phyloP scores from a whole-genome alignment of 139 green algal genomes.

The Chlamydomonas sp. region DNA sequence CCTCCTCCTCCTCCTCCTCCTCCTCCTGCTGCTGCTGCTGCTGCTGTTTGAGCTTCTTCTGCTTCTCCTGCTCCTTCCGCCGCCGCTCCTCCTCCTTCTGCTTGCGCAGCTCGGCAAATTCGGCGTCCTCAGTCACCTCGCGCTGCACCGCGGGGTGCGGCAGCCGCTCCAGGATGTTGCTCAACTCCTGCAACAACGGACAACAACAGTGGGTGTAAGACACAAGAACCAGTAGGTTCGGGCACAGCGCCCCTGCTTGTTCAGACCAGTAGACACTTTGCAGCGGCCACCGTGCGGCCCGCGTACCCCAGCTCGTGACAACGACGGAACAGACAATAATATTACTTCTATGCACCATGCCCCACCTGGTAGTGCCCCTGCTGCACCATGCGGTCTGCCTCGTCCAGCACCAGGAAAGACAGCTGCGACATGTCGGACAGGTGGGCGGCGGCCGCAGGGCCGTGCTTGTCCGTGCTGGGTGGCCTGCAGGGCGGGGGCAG shows the following conservation, averaged over 20 bases:
- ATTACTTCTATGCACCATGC: not conserved
- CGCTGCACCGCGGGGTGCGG: constrained; percentile 41
- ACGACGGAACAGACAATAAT: too few relatives aligned
- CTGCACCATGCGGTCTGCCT: constrained; percentile 96
- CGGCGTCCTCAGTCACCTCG: constrained; percentile 37
- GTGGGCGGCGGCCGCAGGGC: constrained; percentile 47
- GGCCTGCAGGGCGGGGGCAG: not conserved
- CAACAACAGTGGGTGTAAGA: too few relatives aligned
- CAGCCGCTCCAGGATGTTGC: constrained; percentile 82
- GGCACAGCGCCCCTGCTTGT: too few relatives aligned
- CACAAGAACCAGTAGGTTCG: too few relatives aligned
- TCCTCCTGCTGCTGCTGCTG: constrained; percentile 23
- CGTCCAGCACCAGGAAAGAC: constrained; percentile 93
- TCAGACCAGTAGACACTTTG: not conserved
- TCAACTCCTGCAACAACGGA: constrained; percentile 73
- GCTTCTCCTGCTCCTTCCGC: constrained; percentile 13
- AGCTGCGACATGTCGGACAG: constrained; percentile 74
- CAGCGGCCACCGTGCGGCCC: not conserved
- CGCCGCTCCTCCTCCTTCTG: constrained; percentile 18
- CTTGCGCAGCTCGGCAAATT: constrained; percentile 35
- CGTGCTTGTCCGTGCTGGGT: constrained; percentile 19
- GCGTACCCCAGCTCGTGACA: too few relatives aligned
- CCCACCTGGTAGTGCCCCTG: constrained; percentile 64
- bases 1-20: constrained; percentile 21
- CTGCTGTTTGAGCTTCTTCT: constrained; percentile 22